A percentile compares a stretch with the other conserved stretches of the same genome.
Conservation (phyloP, 2,329 filamentous ascomycete species). For the Fusarium cicatricum region DNA sequence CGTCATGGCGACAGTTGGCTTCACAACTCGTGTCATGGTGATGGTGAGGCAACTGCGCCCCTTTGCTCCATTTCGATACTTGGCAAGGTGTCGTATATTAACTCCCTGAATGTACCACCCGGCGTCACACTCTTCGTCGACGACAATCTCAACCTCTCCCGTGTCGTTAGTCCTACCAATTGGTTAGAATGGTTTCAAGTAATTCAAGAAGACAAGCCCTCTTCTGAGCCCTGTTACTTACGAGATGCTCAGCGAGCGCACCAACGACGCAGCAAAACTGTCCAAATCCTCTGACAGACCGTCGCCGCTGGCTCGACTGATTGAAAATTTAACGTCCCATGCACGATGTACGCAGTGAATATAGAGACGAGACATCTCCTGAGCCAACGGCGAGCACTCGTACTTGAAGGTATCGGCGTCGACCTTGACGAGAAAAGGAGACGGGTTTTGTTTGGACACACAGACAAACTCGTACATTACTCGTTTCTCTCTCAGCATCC, state of each 20-base stretch:
- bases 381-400: slow-evolving; percentile 24
- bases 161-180: slow-evolving; percentile 17
- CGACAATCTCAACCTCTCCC: slow-evolving; percentile 30
- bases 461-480: slow-evolving; percentile 43
- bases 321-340: slow-evolving; percentile 46
- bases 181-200: slow-evolving; percentile 7
- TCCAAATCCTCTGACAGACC: slow-evolving; percentile 24
- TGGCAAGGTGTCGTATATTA: slow-evolving; percentile 34
- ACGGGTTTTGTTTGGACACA: background rate
- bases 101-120: slow-evolving; percentile 26
- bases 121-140: slow-evolving; percentile 4
- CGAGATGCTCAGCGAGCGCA: slow-evolving; percentile 37
- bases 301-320: slow-evolving; percentile 19
- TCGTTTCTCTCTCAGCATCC: slow-evolving; percentile 27
- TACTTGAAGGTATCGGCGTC: slow-evolving; percentile 39
- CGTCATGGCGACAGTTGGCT: background rate
- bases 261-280: slow-evolving; percentile 31
- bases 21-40: slow-evolving; percentile 35
- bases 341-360: slow-evolving; percentile 44
- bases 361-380: slow-evolving; percentile 36
- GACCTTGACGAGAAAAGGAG: slow-evolving; percentile 38
- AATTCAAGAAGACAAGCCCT: background rate
- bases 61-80: slow-evolving; percentile 25
- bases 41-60: slow-evolving; percentile 35
- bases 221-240: slow-evolving; percentile 26